phyloP scores from a whole-genome alignment of 139 green algal species.

The Trebouxia sp. region DNA sequence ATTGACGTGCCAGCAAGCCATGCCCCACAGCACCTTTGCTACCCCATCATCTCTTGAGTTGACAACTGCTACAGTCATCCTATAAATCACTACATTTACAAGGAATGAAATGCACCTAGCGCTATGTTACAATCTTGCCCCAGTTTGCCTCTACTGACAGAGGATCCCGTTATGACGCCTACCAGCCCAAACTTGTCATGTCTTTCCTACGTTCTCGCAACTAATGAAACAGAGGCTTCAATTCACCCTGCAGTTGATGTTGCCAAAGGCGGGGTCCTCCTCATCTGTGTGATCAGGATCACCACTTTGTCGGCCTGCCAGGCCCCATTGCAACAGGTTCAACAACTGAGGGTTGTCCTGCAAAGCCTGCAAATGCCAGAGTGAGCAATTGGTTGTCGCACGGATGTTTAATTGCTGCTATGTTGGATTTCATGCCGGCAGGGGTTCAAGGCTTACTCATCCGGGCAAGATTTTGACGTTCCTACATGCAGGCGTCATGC shows the following conservation, averaged over 20 bases:
- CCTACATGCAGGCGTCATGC: background rate
- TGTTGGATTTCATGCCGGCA: background rate
- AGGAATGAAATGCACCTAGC: too few species aligned
- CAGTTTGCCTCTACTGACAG: too few species aligned
- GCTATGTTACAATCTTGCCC: too few species aligned
- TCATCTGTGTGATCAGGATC: slow-evolving; percentile 9
- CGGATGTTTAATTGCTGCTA: background rate
- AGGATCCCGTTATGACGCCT: too few species aligned
- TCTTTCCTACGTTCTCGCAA: too few species aligned
- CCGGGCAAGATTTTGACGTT: background rate
- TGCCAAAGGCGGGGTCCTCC: background rate
- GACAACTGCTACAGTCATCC: too few species aligned
- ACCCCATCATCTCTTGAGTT: too few species aligned
- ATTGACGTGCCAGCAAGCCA: too few species aligned
- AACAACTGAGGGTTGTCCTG: slow-evolving; percentile 30
- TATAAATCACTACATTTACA: too few species aligned
- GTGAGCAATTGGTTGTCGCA: background rate
- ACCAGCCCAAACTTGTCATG: too few species aligned
- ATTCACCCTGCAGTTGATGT: slow-evolving; percentile 24
- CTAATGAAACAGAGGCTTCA: background rate
- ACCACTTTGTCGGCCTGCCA: background rate
- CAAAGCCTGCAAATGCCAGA: background rate
- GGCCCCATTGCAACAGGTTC: background rate
- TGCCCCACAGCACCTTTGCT: too few species aligned
- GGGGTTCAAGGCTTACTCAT: background rate